These are phyloP conservation scores for Thuja plicata DNA, from an alignment of 83 land plant genomes.

Conservation along the genomic window DNA sequence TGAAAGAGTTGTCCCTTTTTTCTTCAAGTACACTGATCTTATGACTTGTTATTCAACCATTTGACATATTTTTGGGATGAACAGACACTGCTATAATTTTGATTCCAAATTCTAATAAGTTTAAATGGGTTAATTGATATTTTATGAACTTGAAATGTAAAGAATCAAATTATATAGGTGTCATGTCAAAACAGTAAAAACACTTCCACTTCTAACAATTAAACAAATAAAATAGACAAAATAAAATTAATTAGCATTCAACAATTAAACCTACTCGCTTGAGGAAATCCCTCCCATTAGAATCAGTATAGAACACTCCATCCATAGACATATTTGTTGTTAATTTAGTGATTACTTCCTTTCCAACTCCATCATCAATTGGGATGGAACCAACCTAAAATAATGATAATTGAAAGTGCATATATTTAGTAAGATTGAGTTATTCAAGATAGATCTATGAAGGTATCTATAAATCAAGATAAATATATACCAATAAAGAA, in stretches of 20 bases:
- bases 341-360: constrained; percentile 75
- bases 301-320: constrained; percentile 59
- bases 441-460: neutral
- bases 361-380: constrained; percentile 79
- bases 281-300: constrained; percentile 64
- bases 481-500: neutral
- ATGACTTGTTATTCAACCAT: neutral
- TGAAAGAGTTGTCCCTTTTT: neutral
- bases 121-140: neutral
- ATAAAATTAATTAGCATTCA: neutral
- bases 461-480: neutral
- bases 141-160: neutral
- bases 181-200: neutral
- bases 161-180: neutral
- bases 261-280: constrained; percentile 53
- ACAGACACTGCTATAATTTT: neutral
- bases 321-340: constrained; percentile 51
- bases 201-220: neutral
- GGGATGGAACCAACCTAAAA: constrained; percentile 90
- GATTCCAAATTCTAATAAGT: neutral
- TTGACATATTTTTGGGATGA: neutral
- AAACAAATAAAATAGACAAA: neutral
- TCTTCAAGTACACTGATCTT: no score
- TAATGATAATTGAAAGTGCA: neutral
- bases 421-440: neutral